Conservation (phyloP, 2,329 filamentous ascomycete genomes). For the Xylaria digitata region DNA sequence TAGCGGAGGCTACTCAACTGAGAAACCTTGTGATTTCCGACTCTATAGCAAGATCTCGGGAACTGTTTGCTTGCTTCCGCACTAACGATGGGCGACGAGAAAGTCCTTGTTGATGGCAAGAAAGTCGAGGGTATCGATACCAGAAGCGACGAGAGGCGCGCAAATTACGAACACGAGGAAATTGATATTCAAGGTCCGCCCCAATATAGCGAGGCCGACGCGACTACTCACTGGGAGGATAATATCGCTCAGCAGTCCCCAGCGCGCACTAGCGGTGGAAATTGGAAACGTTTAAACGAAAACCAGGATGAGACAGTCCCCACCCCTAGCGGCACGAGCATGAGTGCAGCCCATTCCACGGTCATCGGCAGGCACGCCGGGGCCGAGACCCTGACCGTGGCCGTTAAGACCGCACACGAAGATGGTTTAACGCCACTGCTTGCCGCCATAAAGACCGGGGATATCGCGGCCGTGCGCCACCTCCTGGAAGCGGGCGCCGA, state of each 20-base stretch:
- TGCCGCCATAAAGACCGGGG: neutral
- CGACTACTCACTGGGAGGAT: neutral
- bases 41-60: neutral
- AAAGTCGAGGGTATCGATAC: neutral
- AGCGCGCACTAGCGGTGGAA: no score
- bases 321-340: neutral
- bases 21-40: no score
- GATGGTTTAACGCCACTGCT: conserved; percentile 1
- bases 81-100: conserved; percentile 1
- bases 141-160: neutral
- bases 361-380: neutral
- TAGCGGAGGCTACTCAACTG: no score
- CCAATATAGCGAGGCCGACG: neutral
- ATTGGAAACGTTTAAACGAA: neutral
- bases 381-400: neutral
- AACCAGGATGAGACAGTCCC: neutral
- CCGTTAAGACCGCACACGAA: neutral
- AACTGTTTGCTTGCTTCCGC: neutral
- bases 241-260: neutral
- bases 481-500: conserved; percentile 15
- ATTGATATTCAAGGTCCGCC: neutral
- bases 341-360: neutral
- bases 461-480: neutral
- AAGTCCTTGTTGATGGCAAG: neutral
- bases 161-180: neutral